Conservation (phyloP, 176 grass and related monocot genomes). For the Secale cereale region DNA sequence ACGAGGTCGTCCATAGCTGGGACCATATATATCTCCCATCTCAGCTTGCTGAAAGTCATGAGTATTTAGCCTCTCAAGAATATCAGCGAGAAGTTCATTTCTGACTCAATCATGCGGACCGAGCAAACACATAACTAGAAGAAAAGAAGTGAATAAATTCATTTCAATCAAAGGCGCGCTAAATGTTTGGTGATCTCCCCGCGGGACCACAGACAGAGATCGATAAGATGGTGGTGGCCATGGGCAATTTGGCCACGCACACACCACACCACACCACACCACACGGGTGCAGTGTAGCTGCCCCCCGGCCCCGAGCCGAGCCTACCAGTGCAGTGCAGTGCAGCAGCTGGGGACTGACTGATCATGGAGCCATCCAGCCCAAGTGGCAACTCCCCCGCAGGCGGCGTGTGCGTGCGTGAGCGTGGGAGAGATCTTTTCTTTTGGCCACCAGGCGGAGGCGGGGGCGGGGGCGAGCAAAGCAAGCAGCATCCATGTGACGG, state of each 20-base stretch:
- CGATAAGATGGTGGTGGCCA: constrained; percentile 18
- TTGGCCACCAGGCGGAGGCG: neutral
- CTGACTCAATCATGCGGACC: too few species aligned
- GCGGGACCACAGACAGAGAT: constrained; percentile 25
- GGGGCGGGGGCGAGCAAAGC: neutral
- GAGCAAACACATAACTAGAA: too few species aligned
- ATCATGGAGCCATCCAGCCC: neutral
- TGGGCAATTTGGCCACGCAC: neutral
- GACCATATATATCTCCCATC: too few species aligned
- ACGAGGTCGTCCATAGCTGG: too few species aligned
- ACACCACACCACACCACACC: neutral
- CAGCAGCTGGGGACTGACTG: neutral
- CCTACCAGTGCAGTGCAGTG: neutral
- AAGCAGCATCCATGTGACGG: neutral
- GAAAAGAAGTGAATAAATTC: too few species aligned
- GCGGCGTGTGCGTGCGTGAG: neutral
- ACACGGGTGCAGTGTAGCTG: neutral
- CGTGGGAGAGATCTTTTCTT: neutral
- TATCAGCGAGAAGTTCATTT: too few species aligned
- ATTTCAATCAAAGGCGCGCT: neutral
- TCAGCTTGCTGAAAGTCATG: too few species aligned
- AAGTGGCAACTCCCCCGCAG: neutral
- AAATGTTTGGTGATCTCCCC: neutral
- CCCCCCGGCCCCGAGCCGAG: neutral
- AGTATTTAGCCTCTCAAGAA: too few species aligned